Percentiles rank a stretch among this genome's conserved stretches.
phyloP scores from a whole-genome alignment of 1,284 basidiomycete genomes.

The Fomitopsis palustris region DNA sequence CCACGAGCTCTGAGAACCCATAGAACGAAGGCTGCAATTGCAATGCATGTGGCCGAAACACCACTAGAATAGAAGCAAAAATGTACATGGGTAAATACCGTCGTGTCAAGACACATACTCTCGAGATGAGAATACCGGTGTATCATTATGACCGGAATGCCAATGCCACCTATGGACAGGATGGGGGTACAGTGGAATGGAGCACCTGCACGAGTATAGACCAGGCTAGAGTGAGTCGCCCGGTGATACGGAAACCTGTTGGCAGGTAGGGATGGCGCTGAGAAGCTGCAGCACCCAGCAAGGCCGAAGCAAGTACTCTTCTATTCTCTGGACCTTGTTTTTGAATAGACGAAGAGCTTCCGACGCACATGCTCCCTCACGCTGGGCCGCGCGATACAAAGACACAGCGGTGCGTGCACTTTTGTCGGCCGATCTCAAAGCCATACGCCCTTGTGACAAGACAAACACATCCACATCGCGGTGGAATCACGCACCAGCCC shows the following conservation, averaged over 20 bases:
- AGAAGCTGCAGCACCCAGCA: not conserved
- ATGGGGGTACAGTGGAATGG: not conserved
- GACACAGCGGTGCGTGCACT: not conserved
- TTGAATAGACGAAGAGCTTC: not conserved
- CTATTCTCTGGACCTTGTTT: not conserved
- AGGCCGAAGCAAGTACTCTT: not conserved
- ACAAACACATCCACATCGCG: not conserved
- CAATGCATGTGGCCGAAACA: too few species aligned
- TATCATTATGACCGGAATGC: too few species aligned
- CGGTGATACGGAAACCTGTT: not conserved
- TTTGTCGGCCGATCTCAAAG: not conserved
- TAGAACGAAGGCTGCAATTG: not conserved
- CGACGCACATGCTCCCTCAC: not conserved
- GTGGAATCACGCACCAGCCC: not conserved
- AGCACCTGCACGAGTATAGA: not conserved
- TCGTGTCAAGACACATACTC: not conserved
- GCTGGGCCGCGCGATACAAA: not conserved
- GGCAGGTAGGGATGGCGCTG: not conserved
- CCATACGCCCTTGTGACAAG: not conserved
- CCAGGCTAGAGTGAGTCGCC: not conserved
- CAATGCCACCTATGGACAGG: too few species aligned
- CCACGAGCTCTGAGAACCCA: not conserved
- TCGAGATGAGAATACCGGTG: not conserved
- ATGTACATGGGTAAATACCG: not conserved
- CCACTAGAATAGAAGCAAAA: too few species aligned